Evolutionary conservation across 495 filamentous ascomycete genomes (phyloP).

Genomic region (Lasiosphaeris hirsuta): DNA sequence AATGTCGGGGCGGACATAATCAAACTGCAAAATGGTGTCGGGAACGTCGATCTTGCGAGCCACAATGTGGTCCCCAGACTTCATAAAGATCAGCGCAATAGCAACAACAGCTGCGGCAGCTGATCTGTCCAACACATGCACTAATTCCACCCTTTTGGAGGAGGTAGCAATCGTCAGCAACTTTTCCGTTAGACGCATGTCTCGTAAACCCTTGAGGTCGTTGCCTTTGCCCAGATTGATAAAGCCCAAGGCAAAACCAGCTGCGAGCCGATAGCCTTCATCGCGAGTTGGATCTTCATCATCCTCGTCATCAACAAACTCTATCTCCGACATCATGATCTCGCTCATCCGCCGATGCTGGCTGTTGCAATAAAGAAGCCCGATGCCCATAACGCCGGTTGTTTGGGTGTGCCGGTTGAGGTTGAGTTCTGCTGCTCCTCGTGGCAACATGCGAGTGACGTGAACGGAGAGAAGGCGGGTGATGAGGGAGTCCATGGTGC

Average conservation of each 20-base stretch:
- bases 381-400: conserved; percentile 95
- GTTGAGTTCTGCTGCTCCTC: conserved; percentile 89
- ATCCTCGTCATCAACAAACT: conserved; percentile 68
- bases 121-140: conserved; percentile 88
- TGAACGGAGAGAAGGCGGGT: conserved; percentile 97
- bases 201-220: conserved; percentile 82
- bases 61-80: conserved; percentile 83
- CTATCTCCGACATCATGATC: conserved; percentile 96
- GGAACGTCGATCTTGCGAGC: conserved; percentile 92
- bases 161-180: conserved; percentile 79
- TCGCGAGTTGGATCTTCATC: conserved; percentile 77
- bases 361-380: conserved; percentile 88
- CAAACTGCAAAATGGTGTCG: conserved; percentile 82
- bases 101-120: conserved; percentile 87
- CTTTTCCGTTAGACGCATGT: conserved; percentile 90
- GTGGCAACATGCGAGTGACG: conserved; percentile 87
- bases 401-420: conserved; percentile 92
- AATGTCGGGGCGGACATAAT: conserved; percentile 91
- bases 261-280: conserved; percentile 91
- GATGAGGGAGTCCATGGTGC: conserved; percentile 93
- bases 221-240: conserved; percentile 92
- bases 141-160: conserved; percentile 79
- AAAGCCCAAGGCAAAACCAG: conserved; percentile 88
- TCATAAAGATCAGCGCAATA: conserved; percentile 95
- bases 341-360: conserved; percentile 98